Base-by-base conservation (phyloP, 1,284 basidiomycete species). In the Irpex sp. region DNA sequence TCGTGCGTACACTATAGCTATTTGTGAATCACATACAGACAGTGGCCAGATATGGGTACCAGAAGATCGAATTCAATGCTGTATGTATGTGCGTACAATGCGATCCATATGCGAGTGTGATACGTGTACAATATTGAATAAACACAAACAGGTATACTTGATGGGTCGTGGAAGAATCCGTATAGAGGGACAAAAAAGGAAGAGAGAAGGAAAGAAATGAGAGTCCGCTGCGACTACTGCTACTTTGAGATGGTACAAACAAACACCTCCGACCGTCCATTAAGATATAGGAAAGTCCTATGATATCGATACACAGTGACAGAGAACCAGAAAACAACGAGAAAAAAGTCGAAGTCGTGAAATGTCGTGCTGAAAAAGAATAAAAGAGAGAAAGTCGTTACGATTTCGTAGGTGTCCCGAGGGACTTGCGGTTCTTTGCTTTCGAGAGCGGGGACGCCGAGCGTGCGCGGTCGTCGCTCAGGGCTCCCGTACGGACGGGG, bases 401-500 rank as follows among this genome's bases (percentile, higher is more conserved):
- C 60, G 50, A 55, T 50, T 62, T 65, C 19, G 49, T 59, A 31
- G 63, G 64, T 1, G 58, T 59, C 26, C 58, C 56, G 11, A 63
- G 51, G 31, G 47, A 56, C 58, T 66, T 66, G 53, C 60, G 60
- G 57, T 61, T 60, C 53, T 61, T 63, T 9, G 61, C 54, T 53
- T 66, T 66, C 17, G 60, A 21, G 15, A 61, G 54, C 8, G 64
- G 64, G 3, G 66, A 65, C 2, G 58, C 43, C 13, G 53, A 57
- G 26, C 62, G 61, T 7, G 33, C 56, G 33, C 63, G 62, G 35
- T 57, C 37, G 31, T 36, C 61, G 11, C 60, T 51, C n/a, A 61
- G 60, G 13, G 47, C 58, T 13, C 53, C 57, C 2, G 66, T 33
- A 31, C 64, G 65, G 6, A 63, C 46, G 5, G 80, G 78, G 55